A percentile compares a stretch with the other conserved stretches of the same genome.
Evolutionary conservation across 805 yeast genomes (phyloP).

Genomic region (Candida anglica): DNA sequence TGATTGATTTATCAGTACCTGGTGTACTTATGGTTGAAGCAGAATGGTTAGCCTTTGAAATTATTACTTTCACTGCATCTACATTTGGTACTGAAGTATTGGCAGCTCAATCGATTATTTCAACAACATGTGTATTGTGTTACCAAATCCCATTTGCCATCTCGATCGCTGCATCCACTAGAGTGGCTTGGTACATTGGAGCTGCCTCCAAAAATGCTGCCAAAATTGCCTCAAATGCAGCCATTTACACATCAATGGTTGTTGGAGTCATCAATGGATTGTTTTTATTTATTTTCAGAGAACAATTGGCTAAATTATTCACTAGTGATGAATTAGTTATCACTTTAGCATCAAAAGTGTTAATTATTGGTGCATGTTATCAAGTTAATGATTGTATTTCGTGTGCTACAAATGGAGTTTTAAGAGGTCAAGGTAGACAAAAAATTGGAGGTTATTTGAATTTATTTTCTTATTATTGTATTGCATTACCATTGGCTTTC

Average conservation of each 20-base stretch:
- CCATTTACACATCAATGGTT: slow-evolving; percentile 26
- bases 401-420: slow-evolving; percentile 49
- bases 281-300: slow-evolving; percentile 34
- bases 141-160: slow-evolving; percentile 77
- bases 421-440: slow-evolving; percentile 58
- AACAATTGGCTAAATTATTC: slow-evolving; percentile 36
- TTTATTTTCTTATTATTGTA: slow-evolving; percentile 42
- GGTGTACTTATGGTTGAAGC: slow-evolving; percentile 76
- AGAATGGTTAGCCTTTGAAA: slow-evolving; percentile 76
- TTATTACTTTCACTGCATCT: slow-evolving; percentile 65
- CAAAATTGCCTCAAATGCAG: slow-evolving; percentile 30
- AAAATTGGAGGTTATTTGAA: slow-evolving; percentile 52
- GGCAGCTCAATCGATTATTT: slow-evolving; percentile 72
- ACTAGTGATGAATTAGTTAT: slow-evolving; percentile 37
- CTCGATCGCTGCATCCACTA: slow-evolving; percentile 70
- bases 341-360: slow-evolving; percentile 33
- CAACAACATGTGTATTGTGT: slow-evolving; percentile 62
- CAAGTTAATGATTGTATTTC: slow-evolving; percentile 50
- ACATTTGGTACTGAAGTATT: slow-evolving; percentile 60
- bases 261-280: slow-evolving; percentile 36
- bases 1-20: slow-evolving; percentile 64
- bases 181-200: slow-evolving; percentile 75
- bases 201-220: slow-evolving; percentile 48
- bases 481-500: slow-evolving; percentile 48
- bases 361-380: slow-evolving; percentile 46